A percentile compares a stretch with the other conserved stretches of the same genome.
Evolutionary conservation across 2,329 filamentous ascomycete species (phyloP).

Genomic region (Talaromyces funiculosus): DNA sequence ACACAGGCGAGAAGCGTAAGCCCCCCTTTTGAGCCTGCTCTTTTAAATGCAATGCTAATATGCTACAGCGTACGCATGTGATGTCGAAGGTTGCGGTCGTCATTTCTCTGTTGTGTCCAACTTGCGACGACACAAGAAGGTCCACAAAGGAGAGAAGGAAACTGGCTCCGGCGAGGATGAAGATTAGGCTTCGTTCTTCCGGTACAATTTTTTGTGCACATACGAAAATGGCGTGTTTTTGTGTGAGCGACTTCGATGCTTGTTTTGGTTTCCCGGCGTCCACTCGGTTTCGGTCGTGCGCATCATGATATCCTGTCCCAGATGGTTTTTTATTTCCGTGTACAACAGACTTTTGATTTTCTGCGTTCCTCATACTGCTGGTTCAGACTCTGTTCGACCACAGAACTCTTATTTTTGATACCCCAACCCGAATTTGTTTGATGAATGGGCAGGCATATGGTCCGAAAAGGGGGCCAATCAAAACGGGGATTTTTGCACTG

Average conservation of each 20-base stretch:
- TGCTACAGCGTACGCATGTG: conserved; percentile 77
- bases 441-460: conserved; percentile 10
- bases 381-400: conserved; percentile 19
- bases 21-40: conserved; percentile 23
- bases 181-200: conserved; percentile 25
- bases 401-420: conserved; percentile 22
- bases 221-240: not conserved
- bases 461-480: conserved; percentile 2
- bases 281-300: conserved; percentile 10
- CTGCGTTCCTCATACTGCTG: conserved; percentile 16
- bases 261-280: conserved; percentile 12
- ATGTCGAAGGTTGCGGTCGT: conserved; percentile 88
- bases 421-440: conserved; percentile 15
- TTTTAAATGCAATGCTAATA: not conserved
- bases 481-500: conserved; percentile 13
- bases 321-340: conserved; percentile 16
- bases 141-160: conserved; percentile 66
- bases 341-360: conserved; percentile 19
- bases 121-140: conserved; percentile 86
- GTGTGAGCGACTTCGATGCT: not conserved
- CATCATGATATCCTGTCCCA: conserved; percentile 16
- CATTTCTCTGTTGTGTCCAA: conserved; percentile 98
- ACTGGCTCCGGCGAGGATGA: conserved; percentile 37
- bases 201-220: conserved; percentile 1
- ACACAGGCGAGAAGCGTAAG: conserved; percentile 97